Evolutionary conservation across 1,284 basidiomycete species (phyloP), one percentile per base, ranked within the genome.

Genomic region (Xerocomus minutiporus): DNA sequence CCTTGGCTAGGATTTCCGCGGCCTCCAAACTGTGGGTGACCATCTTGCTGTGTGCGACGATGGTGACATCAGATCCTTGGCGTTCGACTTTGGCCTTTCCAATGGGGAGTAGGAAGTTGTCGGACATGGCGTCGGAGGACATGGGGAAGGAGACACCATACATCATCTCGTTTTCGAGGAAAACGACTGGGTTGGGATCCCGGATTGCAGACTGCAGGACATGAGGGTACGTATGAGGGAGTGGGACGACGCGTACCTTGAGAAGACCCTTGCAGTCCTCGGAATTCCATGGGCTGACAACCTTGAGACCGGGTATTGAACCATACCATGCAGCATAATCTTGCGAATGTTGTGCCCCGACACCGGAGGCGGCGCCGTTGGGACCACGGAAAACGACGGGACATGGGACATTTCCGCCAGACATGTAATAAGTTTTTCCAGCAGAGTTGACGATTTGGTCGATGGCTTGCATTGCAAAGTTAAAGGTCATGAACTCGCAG

Each of bases 401-500:
- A 78, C 96, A 98, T 12, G 93, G 91, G 23, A 97, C 93, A 68
- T 94, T 97, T 61, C 97, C 97, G 58, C 95, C 97, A 43, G 95
- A 98, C 97, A 99, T 99, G 84, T 99, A 99, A 77, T 97, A 94
- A 11, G 97, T 99, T 82, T 99, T 99, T 62, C 92, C 97, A 56
- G 91, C 97, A n/a, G 95, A 98, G 84, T 99, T 99, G 74, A 99
- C 91, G 61, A 99, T 98, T 72, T 99, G 97, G 76, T 99, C 97
- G 70, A 99, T 99, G 58, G 96, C 94, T 73, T 93, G 89, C 91
- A 93, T 93, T 57, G 91, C 91, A 68, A 93, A 93, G 78, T 94
- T 92, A 75, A 93, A 96, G 9, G 93, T 97, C 93, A 97, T 99
- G 81, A 99, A 99, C 80, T 99, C 97, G 83, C 97, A 99, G 66